A percentile compares a stretch with the other conserved stretches of the same genome.
Evolutionary conservation across 441 rosid genomes (phyloP).

Genomic region (Pelargonium cotyledonis): DNA sequence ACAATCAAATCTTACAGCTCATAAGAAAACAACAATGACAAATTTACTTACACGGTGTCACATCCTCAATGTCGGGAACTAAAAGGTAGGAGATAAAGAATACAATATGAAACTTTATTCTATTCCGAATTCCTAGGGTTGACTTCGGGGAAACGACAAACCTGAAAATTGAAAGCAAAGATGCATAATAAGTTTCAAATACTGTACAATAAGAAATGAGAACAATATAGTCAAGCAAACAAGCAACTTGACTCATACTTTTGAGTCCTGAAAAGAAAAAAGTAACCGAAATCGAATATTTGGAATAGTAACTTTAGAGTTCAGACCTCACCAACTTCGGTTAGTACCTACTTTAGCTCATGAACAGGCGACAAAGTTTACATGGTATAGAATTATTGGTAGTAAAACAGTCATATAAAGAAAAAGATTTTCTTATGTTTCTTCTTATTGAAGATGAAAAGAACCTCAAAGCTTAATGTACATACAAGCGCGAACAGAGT

Average conservation of each 20-base stretch:
- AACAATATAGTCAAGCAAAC: background rate
- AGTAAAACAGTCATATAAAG: too few species aligned
- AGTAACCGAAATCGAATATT: background rate
- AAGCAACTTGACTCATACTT: background rate
- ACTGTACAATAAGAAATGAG: background rate
- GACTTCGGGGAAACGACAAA: background rate
- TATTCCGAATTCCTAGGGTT: background rate
- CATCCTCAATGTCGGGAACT: too few species aligned
- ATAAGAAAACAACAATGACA: too few species aligned
- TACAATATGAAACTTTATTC: background rate
- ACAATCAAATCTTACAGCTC: background rate
- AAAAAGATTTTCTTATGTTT: too few species aligned
- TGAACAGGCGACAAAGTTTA: too few species aligned
- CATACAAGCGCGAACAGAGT: background rate
- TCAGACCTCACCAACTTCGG: background rate
- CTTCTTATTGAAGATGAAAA: background rate
- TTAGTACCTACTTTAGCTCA: too few species aligned
- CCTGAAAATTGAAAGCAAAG: background rate
- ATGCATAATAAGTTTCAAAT: background rate
- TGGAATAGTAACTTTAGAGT: background rate
- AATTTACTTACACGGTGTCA: too few species aligned
- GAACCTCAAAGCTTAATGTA: background rate
- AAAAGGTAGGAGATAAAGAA: background rate
- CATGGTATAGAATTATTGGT: too few species aligned
- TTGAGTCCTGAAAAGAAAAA: background rate